phyloP scores from a whole-genome alignment of 345 rosid genomes.

The Gossypium raimondii region DNA sequence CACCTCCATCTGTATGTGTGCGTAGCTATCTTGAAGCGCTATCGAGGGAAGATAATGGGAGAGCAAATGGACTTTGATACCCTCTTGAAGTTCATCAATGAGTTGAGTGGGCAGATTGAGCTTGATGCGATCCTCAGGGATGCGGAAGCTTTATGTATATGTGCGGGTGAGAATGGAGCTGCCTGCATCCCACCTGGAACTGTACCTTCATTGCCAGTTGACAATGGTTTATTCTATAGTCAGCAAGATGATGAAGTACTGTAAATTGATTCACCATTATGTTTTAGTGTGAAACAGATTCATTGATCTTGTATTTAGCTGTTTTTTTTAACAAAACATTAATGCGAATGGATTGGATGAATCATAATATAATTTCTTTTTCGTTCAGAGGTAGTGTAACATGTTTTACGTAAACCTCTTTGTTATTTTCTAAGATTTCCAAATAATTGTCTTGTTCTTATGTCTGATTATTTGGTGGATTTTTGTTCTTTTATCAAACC shows the following conservation, averaged over 20 bases:
- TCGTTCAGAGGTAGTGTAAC: neutral
- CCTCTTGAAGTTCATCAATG: conserved; percentile 88
- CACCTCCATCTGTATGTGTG: conserved; percentile 86
- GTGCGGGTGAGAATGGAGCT: conserved; percentile 92
- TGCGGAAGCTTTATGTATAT: conserved; percentile 89
- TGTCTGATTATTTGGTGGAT: neutral
- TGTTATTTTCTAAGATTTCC: neutral
- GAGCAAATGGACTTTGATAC: conserved; percentile 97
- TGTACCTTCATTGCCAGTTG: conserved; percentile 77
- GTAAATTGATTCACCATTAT: conserved; percentile 20
- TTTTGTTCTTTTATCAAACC: neutral
- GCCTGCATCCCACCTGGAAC: conserved; percentile 94
- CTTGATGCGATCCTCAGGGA: conserved; percentile 71
- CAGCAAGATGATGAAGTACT: conserved; percentile 72
- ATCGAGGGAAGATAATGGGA: conserved; percentile 78
- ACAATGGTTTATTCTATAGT: conserved; percentile 44
- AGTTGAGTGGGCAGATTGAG: conserved; percentile 78
- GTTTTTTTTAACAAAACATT: neutral
- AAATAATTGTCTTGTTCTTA: neutral
- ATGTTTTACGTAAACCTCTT: neutral
- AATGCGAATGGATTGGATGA: neutral
- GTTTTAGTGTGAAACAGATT: neutral
- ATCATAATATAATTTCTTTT: neutral
- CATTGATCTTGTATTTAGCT: neutral
- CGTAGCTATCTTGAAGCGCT: conserved; percentile 88